Evolutionary conservation across 371 early-diverging fungal genomes (phyloP), one percentile per base, ranked within the genome.

Genomic region (Umbelopsis sp.): DNA sequence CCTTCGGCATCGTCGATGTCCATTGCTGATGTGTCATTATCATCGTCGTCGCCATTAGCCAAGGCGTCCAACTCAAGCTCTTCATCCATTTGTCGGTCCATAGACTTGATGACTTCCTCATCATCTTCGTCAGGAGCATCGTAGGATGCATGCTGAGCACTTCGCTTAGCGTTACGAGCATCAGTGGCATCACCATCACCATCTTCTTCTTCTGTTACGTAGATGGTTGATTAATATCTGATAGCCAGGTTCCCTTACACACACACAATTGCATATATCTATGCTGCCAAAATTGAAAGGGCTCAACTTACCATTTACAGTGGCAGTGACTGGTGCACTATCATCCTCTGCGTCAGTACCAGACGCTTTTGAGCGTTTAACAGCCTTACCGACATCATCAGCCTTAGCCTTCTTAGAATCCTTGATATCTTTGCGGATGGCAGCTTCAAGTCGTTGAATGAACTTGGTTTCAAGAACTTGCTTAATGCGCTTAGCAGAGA

Each of bases 41-140:
- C 86, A 29, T 78, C 86, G 53, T 79, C 80, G 32, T 84, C 87
- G 8, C 79, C 84, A 57, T 83, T 77, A 41, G 73, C 80, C 12
- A 80, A 84, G 24, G 77, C 84, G 44, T 85, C 87, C 44, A 86
- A 79, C 32, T 85, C 86, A 2, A 81, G 78, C 50, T 86, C 88
- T 65, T 81, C 84, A 5, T 80, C 85, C 63, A 85, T 88, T 50
- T 78, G 72, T 18, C 63, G 82, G 70, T 77, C 80, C 45, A 73
- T 73, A 44, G 78, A 74, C 76, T 76, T 77, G 72, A 87, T 83
- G 24, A 80, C 75, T 63, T 85, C 91, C 67, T 88, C 86, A 63
- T 87, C 91, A 20, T 94, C 95, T 20, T 92, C 92, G 64, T 91
- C 92, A 10, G 91, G 88, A 16, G 79, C 94, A 22, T 92, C 93